A percentile compares a stretch with the other conserved stretches of the same genome.
phyloP scores from a whole-genome alignment of 2,329 filamentous ascomycete species.

The Lizonia empirigonia region DNA sequence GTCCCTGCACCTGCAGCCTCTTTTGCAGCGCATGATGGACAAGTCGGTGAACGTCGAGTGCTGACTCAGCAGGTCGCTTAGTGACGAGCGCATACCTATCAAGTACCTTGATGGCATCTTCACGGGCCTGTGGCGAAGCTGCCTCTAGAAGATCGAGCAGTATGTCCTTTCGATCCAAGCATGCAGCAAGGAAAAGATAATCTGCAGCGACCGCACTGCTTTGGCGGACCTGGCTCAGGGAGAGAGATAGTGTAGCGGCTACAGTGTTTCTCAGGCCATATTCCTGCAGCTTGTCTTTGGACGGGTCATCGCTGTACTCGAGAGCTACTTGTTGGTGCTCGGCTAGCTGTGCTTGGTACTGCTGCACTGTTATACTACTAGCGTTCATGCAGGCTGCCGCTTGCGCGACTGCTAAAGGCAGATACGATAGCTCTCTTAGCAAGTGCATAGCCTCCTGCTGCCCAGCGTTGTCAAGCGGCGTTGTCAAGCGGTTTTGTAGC shows the following conservation, averaged over 20 bases:
- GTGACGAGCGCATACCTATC: conserved; percentile 20
- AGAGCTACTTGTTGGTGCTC: conserved; percentile 36
- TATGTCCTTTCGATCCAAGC: conserved; percentile 38
- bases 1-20: conserved; percentile 9
- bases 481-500: conserved; percentile 22
- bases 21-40: conserved; percentile 17
- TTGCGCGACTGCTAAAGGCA: conserved; percentile 27
- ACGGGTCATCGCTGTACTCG: conserved; percentile 43
- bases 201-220: conserved; percentile 41
- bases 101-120: conserved; percentile 20
- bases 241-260: conserved; percentile 50
- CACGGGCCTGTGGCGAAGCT: conserved; percentile 11
- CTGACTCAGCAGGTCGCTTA: conserved; percentile 6
- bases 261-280: conserved; percentile 46
- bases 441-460: conserved; percentile 19
- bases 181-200: conserved; percentile 50
- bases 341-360: conserved; percentile 19
- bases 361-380: conserved; percentile 12
- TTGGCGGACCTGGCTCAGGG: conserved; percentile 43
- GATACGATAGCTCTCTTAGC: conserved; percentile 22
- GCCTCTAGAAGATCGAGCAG: conserved; percentile 21
- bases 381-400: conserved; percentile 23
- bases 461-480: conserved; percentile 4
- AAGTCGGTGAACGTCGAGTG: conserved; percentile 18
- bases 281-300: conserved; percentile 33